A percentile compares a stretch with the other conserved stretches of the same genome.
These are phyloP conservation scores for Cordyceps farinosa DNA, from an alignment of 2,329 filamentous ascomycete species.

Conservation along the genomic window DNA sequence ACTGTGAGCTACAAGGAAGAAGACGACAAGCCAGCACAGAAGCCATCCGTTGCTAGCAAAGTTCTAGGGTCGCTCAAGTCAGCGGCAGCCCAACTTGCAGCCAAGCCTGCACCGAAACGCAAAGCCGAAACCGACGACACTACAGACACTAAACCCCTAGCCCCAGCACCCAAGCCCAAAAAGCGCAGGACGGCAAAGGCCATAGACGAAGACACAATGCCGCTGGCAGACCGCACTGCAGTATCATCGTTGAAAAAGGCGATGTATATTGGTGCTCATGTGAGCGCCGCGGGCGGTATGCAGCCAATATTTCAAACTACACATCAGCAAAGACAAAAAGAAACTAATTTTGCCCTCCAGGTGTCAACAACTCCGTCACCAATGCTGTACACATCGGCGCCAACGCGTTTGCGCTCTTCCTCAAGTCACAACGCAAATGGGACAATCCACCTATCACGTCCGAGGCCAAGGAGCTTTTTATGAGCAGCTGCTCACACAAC, in stretches of 20 bases:
- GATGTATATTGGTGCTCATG: constrained; percentile 89
- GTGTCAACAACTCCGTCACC: constrained; percentile 81
- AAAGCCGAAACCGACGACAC: constrained; percentile 24
- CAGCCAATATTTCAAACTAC: neutral
- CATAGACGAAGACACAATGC: constrained; percentile 47
- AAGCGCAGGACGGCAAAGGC: constrained; percentile 41
- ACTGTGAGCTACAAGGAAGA: constrained; percentile 32
- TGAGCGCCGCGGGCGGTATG: constrained; percentile 80
- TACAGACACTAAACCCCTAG: constrained; percentile 21
- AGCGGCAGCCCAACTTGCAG: constrained; percentile 17
- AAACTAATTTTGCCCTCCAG: constrained; percentile 38
- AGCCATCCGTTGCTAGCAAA: constrained; percentile 19
- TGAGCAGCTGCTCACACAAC: constrained; percentile 62
- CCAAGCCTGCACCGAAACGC: constrained; percentile 26
- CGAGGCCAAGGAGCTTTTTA: constrained; percentile 67
- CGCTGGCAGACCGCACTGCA: constrained; percentile 65
- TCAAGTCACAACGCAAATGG: constrained; percentile 98
- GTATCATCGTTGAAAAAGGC: constrained; percentile 58
- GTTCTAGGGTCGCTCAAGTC: constrained; percentile 23
- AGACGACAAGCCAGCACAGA: constrained; percentile 20
- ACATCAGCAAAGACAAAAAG: constrained; percentile 16
- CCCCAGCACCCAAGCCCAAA: constrained; percentile 31
- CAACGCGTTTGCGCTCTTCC: constrained; percentile 90
- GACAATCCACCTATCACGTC: constrained; percentile 71
- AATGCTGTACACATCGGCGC: constrained; percentile 80